Percentiles rank a stretch among this genome's conserved stretches.
Conservation (phyloP, 2,329 filamentous ascomycete genomes). For the Dothideomycetes sp. region DNA sequence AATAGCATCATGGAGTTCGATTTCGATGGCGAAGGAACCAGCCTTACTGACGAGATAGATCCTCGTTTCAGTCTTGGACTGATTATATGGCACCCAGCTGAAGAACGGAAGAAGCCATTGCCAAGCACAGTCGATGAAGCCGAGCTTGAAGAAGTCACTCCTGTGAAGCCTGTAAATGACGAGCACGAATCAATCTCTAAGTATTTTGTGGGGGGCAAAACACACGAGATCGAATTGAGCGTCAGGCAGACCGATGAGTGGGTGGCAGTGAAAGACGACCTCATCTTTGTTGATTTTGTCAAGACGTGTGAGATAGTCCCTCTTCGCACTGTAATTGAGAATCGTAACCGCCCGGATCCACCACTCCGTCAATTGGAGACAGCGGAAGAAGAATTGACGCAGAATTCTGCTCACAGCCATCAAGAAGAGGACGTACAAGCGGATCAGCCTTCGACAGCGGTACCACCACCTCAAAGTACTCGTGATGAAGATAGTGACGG, state of each 20-base stretch:
- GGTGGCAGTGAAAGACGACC: slow-evolving; percentile 37
- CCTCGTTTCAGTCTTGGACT: slow-evolving; percentile 33
- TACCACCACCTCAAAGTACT: neutral
- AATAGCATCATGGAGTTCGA: slow-evolving; percentile 4
- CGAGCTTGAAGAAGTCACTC: slow-evolving; percentile 30
- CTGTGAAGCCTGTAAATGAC: slow-evolving; percentile 22
- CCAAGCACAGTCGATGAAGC: slow-evolving; percentile 32
- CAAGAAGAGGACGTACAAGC: no score
- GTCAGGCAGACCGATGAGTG: slow-evolving; percentile 40
- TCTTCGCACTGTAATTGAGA: slow-evolving; percentile 30
- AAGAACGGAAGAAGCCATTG: slow-evolving; percentile 30
- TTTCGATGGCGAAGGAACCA: slow-evolving; percentile 3
- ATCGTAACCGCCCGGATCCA: slow-evolving; percentile 27
- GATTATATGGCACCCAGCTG: slow-evolving; percentile 33
- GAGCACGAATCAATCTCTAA: slow-evolving; percentile 38
- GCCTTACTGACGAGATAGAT: slow-evolving; percentile 19
- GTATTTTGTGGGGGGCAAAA: slow-evolving; percentile 34
- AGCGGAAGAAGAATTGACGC: neutral
- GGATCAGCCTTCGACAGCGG: no score
- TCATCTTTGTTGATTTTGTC: slow-evolving; percentile 37
- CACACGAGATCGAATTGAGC: slow-evolving; percentile 33
- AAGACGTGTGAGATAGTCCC: slow-evolving; percentile 31
- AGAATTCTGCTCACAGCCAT: no score
- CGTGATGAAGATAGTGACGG: slow-evolving; percentile 5
- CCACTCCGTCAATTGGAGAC: slow-evolving; percentile 8